These are phyloP conservation scores for Guyanaporus albipodus DNA, from an alignment of 768 basidiomycete genomes.

Conservation along the genomic window DNA sequence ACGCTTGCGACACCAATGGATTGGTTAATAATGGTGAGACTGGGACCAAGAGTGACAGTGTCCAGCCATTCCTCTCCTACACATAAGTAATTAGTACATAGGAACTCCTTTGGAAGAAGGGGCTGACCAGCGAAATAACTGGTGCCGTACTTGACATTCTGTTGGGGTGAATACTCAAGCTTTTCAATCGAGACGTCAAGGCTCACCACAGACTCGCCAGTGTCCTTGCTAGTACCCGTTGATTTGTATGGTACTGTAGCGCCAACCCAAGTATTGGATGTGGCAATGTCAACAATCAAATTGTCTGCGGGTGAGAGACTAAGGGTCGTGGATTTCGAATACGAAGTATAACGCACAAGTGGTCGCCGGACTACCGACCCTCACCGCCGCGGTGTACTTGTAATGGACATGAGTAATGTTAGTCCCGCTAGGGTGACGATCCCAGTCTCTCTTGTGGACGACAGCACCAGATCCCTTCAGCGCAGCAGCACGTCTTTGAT, in stretches of 20 bases:
- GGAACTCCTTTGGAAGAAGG: too few species aligned
- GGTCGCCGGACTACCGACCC: background rate
- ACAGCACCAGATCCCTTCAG: background rate
- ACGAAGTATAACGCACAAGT: background rate
- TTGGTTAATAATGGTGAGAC: background rate
- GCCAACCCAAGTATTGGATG: background rate
- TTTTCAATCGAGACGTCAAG: background rate
- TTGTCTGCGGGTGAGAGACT: background rate
- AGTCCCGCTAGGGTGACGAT: background rate
- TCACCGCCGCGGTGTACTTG: background rate
- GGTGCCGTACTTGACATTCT: too few species aligned
- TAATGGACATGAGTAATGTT: background rate
- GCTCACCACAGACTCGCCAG: background rate
- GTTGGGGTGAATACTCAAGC: too few species aligned
- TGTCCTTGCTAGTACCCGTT: background rate
- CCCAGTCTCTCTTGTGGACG: too few species aligned
- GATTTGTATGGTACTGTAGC: background rate
- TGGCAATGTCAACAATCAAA: background rate
- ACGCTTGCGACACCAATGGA: background rate
- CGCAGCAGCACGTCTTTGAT: background rate
- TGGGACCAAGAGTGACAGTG: background rate
- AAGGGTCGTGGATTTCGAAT: background rate
- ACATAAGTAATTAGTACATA: background rate
- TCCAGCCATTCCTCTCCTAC: background rate
- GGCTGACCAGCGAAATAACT: too few species aligned